Evolutionary conservation across 257 asterid species (phyloP), one percentile per base, ranked within the genome.

Genomic region (Solanum pimpinellifolium): DNA sequence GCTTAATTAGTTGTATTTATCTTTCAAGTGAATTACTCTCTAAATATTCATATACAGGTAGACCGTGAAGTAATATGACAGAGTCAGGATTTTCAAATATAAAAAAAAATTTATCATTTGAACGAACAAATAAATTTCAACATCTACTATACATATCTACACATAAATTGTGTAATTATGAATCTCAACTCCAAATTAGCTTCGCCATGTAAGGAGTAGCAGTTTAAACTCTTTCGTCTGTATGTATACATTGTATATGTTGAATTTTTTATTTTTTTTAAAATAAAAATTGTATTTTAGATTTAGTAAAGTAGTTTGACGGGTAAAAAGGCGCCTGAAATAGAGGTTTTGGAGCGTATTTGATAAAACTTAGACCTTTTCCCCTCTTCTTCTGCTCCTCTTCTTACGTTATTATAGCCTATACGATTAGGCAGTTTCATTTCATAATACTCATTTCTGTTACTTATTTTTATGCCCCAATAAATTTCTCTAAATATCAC

Each of bases 241-340:
- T 47, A 11, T 46, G 5, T 29, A 29, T 29, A 29, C 14, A 47
- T 2, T 0, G 59, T 47, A 56, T 56, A 20, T 18, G 10, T 6
- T 56, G 11, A 20, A 18, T 6, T 7, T 2, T 0, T 33, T 8
- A 20, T 8, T 20, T 59, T 4, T 3, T 3, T 33, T 3, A 33
- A 4, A 33, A 33, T 33, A 33, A 33, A 33, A 33, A 33, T 33
- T 33, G 5, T 33, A 33, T 33, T 33, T 33, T 33, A 4, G 35
- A 33, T 31, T 33, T 70, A 5, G 25, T 37, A 35, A 42, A 35
- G 49, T 89, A 69, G 35, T 91, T 92, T 91, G 94, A 88, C 94
- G 87, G 89, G 93, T 85, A 37, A 84, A 73, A 73, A 84, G 83
- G 89, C 91, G 84, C 84, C 84, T 47, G 59, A 86, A 83, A 75